Evolutionary conservation across 2,329 filamentous ascomycete genomes (phyloP), one percentile per base, ranked within the genome.

Genomic region (Rugonectria rugulosa): DNA sequence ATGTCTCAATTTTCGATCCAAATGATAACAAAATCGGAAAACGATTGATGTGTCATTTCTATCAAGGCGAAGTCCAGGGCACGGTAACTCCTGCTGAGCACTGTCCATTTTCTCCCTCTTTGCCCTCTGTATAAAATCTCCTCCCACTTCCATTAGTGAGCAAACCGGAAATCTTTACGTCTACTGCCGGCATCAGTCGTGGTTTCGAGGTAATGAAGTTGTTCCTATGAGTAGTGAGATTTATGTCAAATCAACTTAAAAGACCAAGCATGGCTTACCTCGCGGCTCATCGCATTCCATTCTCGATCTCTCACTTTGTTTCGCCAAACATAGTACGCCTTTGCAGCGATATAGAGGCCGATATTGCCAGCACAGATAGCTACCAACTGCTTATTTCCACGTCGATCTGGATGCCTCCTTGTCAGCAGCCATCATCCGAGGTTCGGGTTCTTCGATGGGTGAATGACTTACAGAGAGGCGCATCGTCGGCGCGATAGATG

Each of bases 401-500:
- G 56, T n/a, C 41, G 45, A 29, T 56, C 52, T 58, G 17, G n/a
- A n/a, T n/a, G n/a, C n/a, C n/a, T n/a, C n/a, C n/a, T n/a, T n/a
- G n/a, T n/a, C n/a, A n/a, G n/a, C n/a, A n/a, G n/a, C n/a, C n/a
- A n/a, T n/a, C n/a, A n/a, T n/a, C n/a, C n/a, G n/a, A n/a, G n/a
- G n/a, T n/a, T n/a, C n/a, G n/a, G n/a, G n/a, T n/a, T n/a, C n/a
- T n/a, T n/a, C n/a, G n/a, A n/a, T n/a, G n/a, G n/a, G n/a, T n/a
- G n/a, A n/a, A n/a, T n/a, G n/a, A 41, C 53, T 42, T 15, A 59
- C 53, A 59, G 6, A 48, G 31, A 6, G 56, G 56, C 2, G 42
- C 45, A 26, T 61, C 53, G 7, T 61, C 48, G 5, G 54, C 59
- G n/a, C 62, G 64, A 37, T 70, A 70, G 15, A 70, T 69, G 34